Conservation (phyloP, 306 rosid genomes). For the Acacia confusa region DNA sequence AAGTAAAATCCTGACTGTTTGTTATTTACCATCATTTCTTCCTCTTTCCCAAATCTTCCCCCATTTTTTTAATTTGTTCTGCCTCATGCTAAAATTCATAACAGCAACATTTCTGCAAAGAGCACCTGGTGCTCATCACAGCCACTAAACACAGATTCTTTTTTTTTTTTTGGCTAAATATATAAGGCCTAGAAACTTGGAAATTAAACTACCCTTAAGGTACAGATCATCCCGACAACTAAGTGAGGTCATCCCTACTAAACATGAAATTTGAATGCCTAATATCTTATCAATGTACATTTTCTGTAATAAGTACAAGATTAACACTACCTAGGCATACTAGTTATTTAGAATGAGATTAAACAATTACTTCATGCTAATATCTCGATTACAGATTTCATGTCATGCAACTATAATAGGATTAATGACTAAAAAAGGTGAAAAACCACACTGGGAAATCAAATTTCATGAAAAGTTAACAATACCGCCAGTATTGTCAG, state of each 20-base stretch:
- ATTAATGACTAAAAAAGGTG: slow-evolving; percentile 18
- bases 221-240: no score
- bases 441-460: neutral
- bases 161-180: no score
- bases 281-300: no score
- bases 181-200: no score
- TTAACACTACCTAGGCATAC: no score
- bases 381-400: slow-evolving; percentile 8
- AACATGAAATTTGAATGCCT: neutral
- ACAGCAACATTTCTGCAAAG: neutral
- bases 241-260: neutral
- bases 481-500: slow-evolving; percentile 78
- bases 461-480: slow-evolving; percentile 43
- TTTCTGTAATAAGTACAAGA: no score
- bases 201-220: no score
- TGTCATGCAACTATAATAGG: slow-evolving; percentile 3
- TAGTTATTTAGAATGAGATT: neutral
- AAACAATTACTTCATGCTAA: neutral
- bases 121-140: neutral
- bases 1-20: neutral
- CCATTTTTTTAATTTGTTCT: no score
- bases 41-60: neutral
- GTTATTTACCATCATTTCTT: neutral
- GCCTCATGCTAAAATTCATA: neutral
- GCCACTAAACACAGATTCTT: neutral